These are phyloP conservation scores for Helotiales sp. DNA, from an alignment of 2,329 filamentous ascomycete species.

Conservation along the genomic window DNA sequence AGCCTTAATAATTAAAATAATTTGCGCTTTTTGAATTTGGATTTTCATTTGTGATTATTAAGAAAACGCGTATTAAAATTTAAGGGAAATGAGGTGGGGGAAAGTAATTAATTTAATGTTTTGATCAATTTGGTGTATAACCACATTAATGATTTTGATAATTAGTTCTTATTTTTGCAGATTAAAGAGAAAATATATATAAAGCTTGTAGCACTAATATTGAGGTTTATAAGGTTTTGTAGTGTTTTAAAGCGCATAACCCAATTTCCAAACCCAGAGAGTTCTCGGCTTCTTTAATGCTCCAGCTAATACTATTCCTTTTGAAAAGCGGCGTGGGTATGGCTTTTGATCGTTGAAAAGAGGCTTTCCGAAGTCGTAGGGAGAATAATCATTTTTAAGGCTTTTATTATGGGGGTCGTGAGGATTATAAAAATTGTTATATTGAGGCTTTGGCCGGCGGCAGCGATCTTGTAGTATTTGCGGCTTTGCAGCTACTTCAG, in stretches of 20 bases:
- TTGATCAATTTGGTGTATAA: too few species aligned
- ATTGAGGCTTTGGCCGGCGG: background rate
- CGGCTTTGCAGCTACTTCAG: background rate
- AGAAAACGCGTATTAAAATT: background rate
- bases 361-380: background rate
- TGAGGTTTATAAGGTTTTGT: background rate
- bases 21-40: background rate
- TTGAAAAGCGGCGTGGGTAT: background rate
- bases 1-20: background rate
- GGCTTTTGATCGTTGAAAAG: background rate
- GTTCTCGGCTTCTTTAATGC: background rate
- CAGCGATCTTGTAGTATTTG: background rate
- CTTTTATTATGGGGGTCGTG: background rate
- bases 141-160: too few species aligned
- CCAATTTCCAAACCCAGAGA: background rate
- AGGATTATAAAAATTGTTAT: background rate
- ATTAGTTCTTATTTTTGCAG: too few species aligned
- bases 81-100: too few species aligned
- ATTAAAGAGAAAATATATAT: too few species aligned
- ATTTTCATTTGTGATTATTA: background rate
- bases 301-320: background rate
- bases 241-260: background rate
- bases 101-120: too few species aligned
- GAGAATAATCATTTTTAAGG: background rate
- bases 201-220: background rate